Evolutionary conservation across 163 green algal genomes (phyloP).

Genomic region (Smithsoniella earleae): DNA sequence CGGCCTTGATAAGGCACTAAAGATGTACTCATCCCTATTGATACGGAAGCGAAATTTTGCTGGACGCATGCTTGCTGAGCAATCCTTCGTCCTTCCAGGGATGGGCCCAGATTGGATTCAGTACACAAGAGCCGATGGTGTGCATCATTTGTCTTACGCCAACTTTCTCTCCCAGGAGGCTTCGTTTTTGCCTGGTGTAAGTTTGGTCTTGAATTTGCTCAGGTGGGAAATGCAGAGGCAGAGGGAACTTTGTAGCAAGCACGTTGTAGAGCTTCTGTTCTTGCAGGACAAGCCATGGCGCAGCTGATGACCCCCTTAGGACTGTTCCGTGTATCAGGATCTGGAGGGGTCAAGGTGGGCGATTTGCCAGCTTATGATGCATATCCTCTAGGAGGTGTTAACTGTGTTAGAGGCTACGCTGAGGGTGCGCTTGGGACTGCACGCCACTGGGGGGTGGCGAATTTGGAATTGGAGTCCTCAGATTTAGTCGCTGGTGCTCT

Average conservation of each 20-base stretch:
- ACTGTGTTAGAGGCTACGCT: conserved; percentile 84
- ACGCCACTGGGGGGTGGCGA: conserved; percentile 69
- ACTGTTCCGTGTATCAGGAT: conserved; percentile 40
- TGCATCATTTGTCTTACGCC: not conserved
- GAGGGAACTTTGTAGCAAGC: too few relatives aligned
- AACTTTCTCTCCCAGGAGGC: not conserved
- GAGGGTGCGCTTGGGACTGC: conserved; percentile 86
- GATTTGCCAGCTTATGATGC: conserved; percentile 96
- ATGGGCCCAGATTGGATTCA: not conserved
- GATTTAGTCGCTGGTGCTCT: conserved; percentile 40
- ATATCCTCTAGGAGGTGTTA: conserved; percentile 91
- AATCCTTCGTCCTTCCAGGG: not conserved
- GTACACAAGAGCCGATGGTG: conserved; percentile 17
- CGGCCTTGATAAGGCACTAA: not conserved
- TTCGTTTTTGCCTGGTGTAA: not conserved
- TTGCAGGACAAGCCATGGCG: conserved; percentile 27
- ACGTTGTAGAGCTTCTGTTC: too few relatives aligned
- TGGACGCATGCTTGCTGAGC: not conserved
- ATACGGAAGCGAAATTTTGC: not conserved
- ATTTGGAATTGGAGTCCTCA: conserved; percentile 68
- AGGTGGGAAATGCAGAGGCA: too few relatives aligned
- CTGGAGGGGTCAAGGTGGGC: conserved; percentile 64
- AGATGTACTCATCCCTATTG: conserved; percentile 27
- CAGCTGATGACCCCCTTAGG: not conserved
- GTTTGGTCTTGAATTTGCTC: not conserved